A percentile compares a stretch with the other conserved stretches of the same genome.
Evolutionary conservation across 305 asterid species (phyloP).

Genomic region (Coffea humblotiana): DNA sequence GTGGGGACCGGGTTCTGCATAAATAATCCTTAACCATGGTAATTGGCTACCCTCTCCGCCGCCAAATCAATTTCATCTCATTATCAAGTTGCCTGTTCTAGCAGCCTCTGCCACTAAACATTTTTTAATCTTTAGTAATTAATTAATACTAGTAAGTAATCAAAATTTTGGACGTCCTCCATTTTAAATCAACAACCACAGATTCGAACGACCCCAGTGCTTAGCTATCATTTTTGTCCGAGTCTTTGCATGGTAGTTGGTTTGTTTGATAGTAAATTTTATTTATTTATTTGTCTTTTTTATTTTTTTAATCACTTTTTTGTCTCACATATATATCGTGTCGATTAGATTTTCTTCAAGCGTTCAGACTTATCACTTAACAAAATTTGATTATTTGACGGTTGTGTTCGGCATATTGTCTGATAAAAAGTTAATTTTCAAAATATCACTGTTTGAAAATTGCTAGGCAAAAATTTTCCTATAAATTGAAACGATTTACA

Average conservation of each 20-base stretch:
- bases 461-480: background rate
- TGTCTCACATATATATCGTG: too few relatives aligned
- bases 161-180: conserved; percentile 2
- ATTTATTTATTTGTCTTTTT: too few relatives aligned
- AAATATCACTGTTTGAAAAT: too few relatives aligned
- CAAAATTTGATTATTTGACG: background rate
- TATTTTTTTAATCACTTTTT: too few relatives aligned
- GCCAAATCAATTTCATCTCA: background rate
- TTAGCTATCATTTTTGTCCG: background rate
- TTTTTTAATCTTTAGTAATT: background rate
- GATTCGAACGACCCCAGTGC: background rate
- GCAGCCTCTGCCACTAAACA: conserved; percentile 3
- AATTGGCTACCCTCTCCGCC: background rate
- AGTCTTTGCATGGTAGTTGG: background rate
- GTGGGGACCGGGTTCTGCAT: background rate
- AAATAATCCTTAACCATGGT: background rate
- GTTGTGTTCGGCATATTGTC: too few relatives aligned
- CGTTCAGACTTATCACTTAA: background rate
- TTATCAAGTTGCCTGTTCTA: background rate
- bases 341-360: too few relatives aligned
- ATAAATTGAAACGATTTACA: too few relatives aligned
- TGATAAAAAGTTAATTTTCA: background rate
- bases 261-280: too few relatives aligned
- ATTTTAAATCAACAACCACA: conserved; percentile 10
- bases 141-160: background rate